Conservation (phyloP, 2,329 filamentous ascomycete genomes). For the Xylariomycetidae sp. region DNA sequence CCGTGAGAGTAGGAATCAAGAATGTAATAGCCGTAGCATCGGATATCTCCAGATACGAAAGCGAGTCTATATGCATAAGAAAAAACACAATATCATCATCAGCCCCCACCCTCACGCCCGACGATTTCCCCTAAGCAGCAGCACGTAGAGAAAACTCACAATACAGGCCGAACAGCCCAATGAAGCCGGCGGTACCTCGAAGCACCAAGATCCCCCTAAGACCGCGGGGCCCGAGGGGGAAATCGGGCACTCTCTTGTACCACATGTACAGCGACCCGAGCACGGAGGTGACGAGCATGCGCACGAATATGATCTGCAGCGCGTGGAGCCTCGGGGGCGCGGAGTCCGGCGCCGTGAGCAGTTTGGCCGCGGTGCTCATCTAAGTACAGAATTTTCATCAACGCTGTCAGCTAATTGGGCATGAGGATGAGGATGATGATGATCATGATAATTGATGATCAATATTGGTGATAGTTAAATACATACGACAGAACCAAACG, state of each 20-base stretch:
- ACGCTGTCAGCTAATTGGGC: neutral
- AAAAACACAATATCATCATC: too few species aligned
- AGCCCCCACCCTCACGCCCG: too few species aligned
- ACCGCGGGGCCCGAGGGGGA: conserved; percentile 61
- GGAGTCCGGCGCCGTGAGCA: conserved; percentile 26
- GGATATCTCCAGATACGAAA: conserved; percentile 67
- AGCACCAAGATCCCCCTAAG: conserved; percentile 59
- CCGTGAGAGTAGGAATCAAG: conserved; percentile 67
- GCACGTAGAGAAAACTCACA: conserved; percentile 37
- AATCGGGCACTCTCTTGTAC: conserved; percentile 47
- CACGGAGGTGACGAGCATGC: conserved; percentile 33
- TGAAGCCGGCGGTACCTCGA: conserved; percentile 58
- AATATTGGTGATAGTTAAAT: too few species aligned
- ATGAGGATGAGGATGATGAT: neutral
- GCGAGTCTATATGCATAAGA: conserved; percentile 40
- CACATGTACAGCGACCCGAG: conserved; percentile 37
- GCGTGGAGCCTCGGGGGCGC: conserved; percentile 34
- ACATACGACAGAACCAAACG: conserved; percentile 36
- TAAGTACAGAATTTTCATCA: conserved; percentile 13
- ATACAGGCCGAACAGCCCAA: conserved; percentile 60
- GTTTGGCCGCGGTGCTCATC: conserved; percentile 37
- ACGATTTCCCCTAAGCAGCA: too few species aligned
- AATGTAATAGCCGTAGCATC: conserved; percentile 81
- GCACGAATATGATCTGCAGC: conserved; percentile 38
- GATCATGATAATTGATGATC: neutral